Conservation (phyloP, 495 filamentous ascomycete species). For the Terfezia boudieri region DNA sequence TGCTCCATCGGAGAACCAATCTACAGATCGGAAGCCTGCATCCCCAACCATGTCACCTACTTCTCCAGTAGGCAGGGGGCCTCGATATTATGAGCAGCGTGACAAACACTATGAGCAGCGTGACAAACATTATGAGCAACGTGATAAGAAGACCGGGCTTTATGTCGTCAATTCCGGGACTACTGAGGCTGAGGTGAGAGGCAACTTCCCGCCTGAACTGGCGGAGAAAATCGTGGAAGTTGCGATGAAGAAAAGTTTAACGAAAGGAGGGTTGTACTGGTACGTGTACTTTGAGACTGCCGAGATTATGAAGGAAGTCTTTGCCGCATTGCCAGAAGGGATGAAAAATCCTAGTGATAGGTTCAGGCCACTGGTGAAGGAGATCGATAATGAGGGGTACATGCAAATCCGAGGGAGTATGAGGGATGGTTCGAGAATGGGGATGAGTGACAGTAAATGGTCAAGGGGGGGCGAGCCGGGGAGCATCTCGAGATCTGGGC, state of each 20-base stretch:
- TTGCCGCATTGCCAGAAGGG: conserved; percentile 48
- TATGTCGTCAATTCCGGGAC: conserved; percentile 56
- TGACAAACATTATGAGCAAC: conserved; percentile 20
- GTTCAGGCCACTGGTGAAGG: conserved; percentile 10
- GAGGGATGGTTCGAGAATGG: conserved; percentile 3
- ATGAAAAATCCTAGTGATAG: conserved; percentile 25
- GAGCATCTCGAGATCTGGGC: background rate
- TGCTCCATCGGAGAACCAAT: conserved; percentile 24
- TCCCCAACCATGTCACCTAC: background rate
- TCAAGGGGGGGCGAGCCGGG: conserved; percentile 2
- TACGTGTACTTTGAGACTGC: conserved; percentile 55
- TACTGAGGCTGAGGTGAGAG: conserved; percentile 51
- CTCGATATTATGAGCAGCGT: background rate
- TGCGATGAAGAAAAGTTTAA: conserved; percentile 23
- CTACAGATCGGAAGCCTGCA: background rate
- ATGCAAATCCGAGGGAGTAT: background rate
- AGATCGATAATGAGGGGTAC: background rate
- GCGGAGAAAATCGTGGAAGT: conserved; percentile 53
- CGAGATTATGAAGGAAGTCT: conserved; percentile 56
- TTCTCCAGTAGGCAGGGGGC: background rate
- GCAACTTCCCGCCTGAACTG: conserved; percentile 62
- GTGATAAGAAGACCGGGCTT: conserved; percentile 37
- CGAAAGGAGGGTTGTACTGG: conserved; percentile 51
- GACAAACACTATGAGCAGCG: conserved; percentile 18
- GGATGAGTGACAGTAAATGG: background rate